These are phyloP conservation scores for Pichia sporocuriosa DNA, from an alignment of 805 yeast genomes.

Conservation along the genomic window DNA sequence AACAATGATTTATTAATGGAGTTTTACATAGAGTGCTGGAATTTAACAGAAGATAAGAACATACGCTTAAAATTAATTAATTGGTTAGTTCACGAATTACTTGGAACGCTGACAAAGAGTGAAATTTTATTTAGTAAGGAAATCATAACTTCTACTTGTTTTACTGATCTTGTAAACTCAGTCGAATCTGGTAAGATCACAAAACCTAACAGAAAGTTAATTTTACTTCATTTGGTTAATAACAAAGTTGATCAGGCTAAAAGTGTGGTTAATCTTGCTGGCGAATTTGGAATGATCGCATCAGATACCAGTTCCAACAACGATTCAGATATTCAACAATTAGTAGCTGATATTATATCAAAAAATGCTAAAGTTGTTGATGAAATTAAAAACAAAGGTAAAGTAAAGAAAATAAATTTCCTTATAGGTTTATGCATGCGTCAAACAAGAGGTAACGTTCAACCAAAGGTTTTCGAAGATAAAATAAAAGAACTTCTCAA, in stretches of 20 bases:
- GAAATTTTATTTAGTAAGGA: constrained; percentile 29
- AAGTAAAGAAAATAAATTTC: constrained; percentile 59
- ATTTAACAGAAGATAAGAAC: constrained; percentile 17
- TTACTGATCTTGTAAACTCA: constrained; percentile 50
- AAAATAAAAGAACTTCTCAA: constrained; percentile 18
- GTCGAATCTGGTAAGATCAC: constrained; percentile 41
- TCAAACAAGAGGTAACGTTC: constrained; percentile 57
- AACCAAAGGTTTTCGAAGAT: constrained; percentile 23
- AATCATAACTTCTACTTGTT: constrained; percentile 34
- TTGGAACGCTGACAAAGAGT: constrained; percentile 60
- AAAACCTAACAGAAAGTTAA: constrained; percentile 56
- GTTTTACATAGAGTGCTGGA: constrained; percentile 45
- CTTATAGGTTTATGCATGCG: constrained; percentile 84
- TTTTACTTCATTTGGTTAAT: constrained; percentile 56
- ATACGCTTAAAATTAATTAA: constrained; percentile 9
- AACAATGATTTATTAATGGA: constrained; percentile 41
- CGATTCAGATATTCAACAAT: constrained; percentile 27
- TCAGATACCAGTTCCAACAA: constrained; percentile 18
- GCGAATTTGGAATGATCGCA: constrained; percentile 43
- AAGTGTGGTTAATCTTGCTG: constrained; percentile 40
- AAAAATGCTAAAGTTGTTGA: constrained; percentile 49
- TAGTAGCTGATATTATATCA: constrained; percentile 23
- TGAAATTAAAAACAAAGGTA: constrained; percentile 45
- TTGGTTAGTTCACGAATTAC: constrained; percentile 77
- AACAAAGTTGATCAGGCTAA: constrained; percentile 33